phyloP scores from a whole-genome alignment of 768 basidiomycete species.

The Termitomyces sp. region DNA sequence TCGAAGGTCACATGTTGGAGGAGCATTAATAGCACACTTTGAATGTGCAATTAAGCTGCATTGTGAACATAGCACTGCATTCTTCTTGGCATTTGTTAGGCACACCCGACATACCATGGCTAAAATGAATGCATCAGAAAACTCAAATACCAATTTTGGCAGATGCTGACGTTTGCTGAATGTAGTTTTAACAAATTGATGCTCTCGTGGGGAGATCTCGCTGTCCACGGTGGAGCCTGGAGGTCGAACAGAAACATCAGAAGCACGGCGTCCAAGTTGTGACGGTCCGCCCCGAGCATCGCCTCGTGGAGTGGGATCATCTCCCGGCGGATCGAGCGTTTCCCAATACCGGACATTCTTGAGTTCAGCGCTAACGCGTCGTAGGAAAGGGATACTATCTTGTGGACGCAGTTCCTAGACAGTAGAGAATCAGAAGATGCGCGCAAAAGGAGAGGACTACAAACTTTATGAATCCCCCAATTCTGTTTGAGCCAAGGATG shows the following conservation, averaged over 20 bases:
- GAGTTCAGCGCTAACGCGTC: slow-evolving; percentile 84
- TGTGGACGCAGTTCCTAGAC: slow-evolving; percentile 78
- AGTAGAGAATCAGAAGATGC: background rate
- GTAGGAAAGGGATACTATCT: slow-evolving; percentile 93
- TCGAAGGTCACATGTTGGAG: slow-evolving; percentile 79
- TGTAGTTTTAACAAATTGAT: slow-evolving; percentile 87
- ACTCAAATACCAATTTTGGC: slow-evolving; percentile 2
- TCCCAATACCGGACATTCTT: slow-evolving; percentile 63
- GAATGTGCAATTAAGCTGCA: slow-evolving; percentile 89
- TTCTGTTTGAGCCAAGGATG: slow-evolving; percentile 87
- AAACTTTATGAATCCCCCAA: slow-evolving; percentile 76
- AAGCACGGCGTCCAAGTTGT: slow-evolving; percentile 35
- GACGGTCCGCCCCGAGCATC: slow-evolving; percentile 28
- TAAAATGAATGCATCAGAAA: slow-evolving; percentile 26
- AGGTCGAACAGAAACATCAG: slow-evolving; percentile 31
- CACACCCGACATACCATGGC: slow-evolving; percentile 89
- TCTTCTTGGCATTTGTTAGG: slow-evolving; percentile 74
- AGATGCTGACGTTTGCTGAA: slow-evolving; percentile 81
- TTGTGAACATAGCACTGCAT: slow-evolving; percentile 81
- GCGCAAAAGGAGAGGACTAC: slow-evolving; percentile 10
- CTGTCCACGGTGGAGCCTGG: slow-evolving; percentile 31
- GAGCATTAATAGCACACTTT: slow-evolving; percentile 69
- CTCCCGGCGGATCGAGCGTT: slow-evolving; percentile 35
- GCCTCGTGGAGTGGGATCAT: slow-evolving; percentile 27
- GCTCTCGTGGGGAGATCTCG: slow-evolving; percentile 63